These are phyloP conservation scores for Globisporangium radiosum DNA, from an alignment of 352 stramenopile genomes.

Conservation along the genomic window DNA sequence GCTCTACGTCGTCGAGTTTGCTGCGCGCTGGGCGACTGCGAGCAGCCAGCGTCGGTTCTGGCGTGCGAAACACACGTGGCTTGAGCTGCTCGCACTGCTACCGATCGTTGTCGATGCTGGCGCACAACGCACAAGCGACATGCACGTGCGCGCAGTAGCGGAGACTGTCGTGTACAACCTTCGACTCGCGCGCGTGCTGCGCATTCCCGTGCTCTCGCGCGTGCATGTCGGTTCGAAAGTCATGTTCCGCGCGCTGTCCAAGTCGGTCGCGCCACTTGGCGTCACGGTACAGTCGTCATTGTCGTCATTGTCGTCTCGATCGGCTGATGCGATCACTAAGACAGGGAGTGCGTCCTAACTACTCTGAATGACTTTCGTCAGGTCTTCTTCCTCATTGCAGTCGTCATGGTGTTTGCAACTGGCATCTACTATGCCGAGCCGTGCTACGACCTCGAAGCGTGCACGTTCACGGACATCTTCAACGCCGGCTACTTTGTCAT, in stretches of 20 bases:
- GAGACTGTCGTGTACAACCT: constrained; percentile 12
- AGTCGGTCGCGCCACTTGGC: constrained; percentile 32
- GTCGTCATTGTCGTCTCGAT: not conserved
- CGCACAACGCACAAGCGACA: constrained; percentile 7
- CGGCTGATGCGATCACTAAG: too few species aligned
- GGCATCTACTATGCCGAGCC: constrained; percentile 49
- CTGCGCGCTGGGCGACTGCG: constrained; percentile 18
- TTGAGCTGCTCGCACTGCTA: constrained; percentile 23
- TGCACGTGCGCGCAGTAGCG: not conserved
- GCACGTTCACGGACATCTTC: constrained; percentile 53
- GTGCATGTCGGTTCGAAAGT: constrained; percentile 43
- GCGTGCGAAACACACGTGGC: constrained; percentile 24
- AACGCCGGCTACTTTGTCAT: constrained; percentile 59
- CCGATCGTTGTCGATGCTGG: constrained; percentile 22
- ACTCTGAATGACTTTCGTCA: constrained; percentile 1
- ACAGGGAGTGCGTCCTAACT: too few species aligned
- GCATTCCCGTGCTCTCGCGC: constrained; percentile 24
- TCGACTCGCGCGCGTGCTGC: constrained; percentile 27
- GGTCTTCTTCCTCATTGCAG: constrained; percentile 45
- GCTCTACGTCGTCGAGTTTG: constrained; percentile 44
- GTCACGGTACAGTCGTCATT: constrained; percentile 29
- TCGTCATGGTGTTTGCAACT: constrained; percentile 52
- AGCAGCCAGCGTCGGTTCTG: constrained; percentile 23
- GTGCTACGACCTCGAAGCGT: constrained; percentile 42
- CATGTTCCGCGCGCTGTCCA: constrained; percentile 23